Evolutionary conservation across 495 filamentous ascomycete genomes (phyloP), one percentile per base, ranked within the genome.

Genomic region (Neurospora sp.): DNA sequence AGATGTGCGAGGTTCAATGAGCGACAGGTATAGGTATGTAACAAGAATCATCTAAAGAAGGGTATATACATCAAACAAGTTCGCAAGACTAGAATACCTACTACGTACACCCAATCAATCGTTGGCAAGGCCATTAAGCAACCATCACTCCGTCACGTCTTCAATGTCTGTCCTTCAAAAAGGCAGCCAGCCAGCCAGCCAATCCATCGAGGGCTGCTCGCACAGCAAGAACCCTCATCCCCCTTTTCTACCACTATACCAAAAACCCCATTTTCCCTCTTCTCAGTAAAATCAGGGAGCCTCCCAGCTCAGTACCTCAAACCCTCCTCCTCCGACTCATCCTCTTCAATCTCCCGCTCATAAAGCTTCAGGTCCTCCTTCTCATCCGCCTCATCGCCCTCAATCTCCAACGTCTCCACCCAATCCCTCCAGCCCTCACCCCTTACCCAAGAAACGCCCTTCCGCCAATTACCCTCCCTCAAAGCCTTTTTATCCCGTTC

Each of bases 371-470:
- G 39, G 39, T 74, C 75, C 69, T 75, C 77, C 27, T 77, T 76
- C 41, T 68, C 73, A 31, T 75, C 80, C 20, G 79, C 83, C 70
- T 78, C 77, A 42, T 79, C 75, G 8, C 79, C 80, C 48, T 80
- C 72, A 22, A 78, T 76, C 27, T 78, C 81, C 40, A 76, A 78
- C 12, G 77, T 77, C 3, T 82, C 76, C 0, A 89, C 78, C 70
- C 86, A 87, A 41, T 86, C 86, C 45, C 74, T 80, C 71, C 81
- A 86, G 39, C 80, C 84, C 61, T 83, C 77, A 0, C 95, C 95
- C 71, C 92, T 87, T 73, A 94, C 78, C 86, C 90, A 90, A 38
- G 89, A 88, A 41, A 98, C 79, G 0, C 86, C 90, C 82, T 91
- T 97, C 73, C 94, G 87, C 69, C 94, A 83, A 22, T 85, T 82